Conservation (phyloP, 2,329 filamentous ascomycete species). For the Ploettnerulaceae sp. region DNA sequence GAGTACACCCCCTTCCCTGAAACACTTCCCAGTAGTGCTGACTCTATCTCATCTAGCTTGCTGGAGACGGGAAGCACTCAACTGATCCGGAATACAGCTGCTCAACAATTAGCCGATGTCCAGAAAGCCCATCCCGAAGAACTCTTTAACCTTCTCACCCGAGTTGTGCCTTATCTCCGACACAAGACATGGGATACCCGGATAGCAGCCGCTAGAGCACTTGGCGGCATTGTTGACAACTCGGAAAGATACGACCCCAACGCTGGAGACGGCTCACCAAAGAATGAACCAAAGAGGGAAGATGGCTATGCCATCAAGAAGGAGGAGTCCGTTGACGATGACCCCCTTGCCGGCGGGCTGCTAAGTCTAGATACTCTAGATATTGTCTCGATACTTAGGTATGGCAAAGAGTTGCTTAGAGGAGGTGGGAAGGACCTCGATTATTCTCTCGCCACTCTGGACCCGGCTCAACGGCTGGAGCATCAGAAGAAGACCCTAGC, state of each 20-base stretch:
- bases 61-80: constrained; percentile 96
- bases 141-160: constrained; percentile 87
- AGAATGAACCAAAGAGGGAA: constrained; percentile 55
- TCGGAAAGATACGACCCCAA: constrained; percentile 87
- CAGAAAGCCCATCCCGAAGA: constrained; percentile 98
- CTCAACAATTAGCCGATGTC: constrained; percentile 93
- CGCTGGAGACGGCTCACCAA: constrained; percentile 54
- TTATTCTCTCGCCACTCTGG: constrained; percentile 74
- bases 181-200: constrained; percentile 97
- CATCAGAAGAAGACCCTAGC: constrained; percentile 87
- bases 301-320: constrained; percentile 49
- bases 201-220: constrained; percentile 85
- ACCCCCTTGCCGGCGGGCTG: constrained; percentile 44
- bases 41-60: constrained; percentile 56
- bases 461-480: constrained; percentile 72
- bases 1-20: constrained; percentile 44
- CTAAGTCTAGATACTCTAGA: constrained; percentile 73
- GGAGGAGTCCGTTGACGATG: constrained; percentile 52
- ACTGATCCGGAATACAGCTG: constrained; percentile 93
- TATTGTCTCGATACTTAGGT: constrained; percentile 71
- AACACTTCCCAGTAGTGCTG: constrained; percentile 4
- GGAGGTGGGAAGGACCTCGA: constrained; percentile 79
- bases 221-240: constrained; percentile 90
- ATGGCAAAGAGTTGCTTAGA: constrained; percentile 78
- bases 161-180: constrained; percentile 90